Base-by-base conservation (phyloP, 225 moss, liverwort and hornwort species). In the Neckera pumila region DNA sequence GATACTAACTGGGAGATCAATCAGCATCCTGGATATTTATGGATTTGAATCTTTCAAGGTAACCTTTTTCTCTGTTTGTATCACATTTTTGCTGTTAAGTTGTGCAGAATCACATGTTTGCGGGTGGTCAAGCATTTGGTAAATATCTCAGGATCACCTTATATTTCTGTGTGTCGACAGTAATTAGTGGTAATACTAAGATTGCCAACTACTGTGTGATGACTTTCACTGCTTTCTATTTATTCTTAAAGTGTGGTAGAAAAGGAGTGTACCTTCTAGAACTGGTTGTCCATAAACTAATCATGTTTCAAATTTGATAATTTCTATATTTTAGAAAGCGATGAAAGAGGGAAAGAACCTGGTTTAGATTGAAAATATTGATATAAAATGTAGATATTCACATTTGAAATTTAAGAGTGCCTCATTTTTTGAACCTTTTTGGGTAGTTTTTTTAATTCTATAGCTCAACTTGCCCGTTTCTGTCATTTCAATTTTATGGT, bases 21-120 rank as follows among this genome's bases (percentile, higher is more conserved):
- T 98, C 76, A 96, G 98, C 86, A 98, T 98, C 84, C 89, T 98
- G 79, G 98, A 98, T 93, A 98, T 98, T 59, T 98, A 98, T 85
- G 98, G 98, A 54, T 98, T 98, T 82, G 98, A 98, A 81, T 98
- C 98, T 53, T 98, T 98, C 72, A 88, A 93, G 88, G 98, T 98
- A 87, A 73, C 20, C 59, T 28, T 67, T 84, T 54, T 26, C 31
- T 30, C 74, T 88, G 15, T 86, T 67, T 86, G 82, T 77, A 69
- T 82, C 54, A n/a, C 69, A 43, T 79, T 73, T 80, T 70, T 56
- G 36, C 58, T 74, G 72, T 54, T 28, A 84, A 47, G 58, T 59
- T 70, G 60, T 42, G 65, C 80, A 75, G 74, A 65, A 59, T 89
- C 75, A 31, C 53, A 75, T 80, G 61, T 80, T 64, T 33, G 81